Percentiles rank a stretch among this genome's conserved stretches.
Evolutionary conservation across 495 filamentous ascomycete genomes (phyloP).

Genomic region (Paragyromitra xinjiangensis): DNA sequence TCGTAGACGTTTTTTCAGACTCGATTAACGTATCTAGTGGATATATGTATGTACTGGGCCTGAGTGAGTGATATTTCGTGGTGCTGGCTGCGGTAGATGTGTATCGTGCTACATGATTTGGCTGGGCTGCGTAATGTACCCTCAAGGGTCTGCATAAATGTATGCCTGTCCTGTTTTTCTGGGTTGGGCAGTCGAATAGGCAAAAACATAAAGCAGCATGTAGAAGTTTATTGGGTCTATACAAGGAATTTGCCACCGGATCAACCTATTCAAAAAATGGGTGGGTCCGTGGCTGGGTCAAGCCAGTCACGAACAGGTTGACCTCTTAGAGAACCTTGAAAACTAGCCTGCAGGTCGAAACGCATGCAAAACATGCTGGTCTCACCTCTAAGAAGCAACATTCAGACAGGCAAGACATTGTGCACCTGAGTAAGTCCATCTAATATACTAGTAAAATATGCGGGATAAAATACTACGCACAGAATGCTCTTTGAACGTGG

Average conservation of each 20-base stretch:
- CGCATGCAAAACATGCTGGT: slow-evolving; percentile 1
- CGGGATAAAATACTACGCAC: neutral
- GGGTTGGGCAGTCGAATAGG: neutral
- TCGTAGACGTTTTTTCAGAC: no score
- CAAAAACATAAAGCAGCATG: slow-evolving; percentile 2
- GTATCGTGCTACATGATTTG: neutral
- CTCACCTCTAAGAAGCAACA: neutral
- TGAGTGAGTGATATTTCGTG: neutral
- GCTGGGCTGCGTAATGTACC: neutral
- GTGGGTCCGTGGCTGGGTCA: neutral
- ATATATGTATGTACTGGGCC: neutral
- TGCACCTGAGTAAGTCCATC: neutral
- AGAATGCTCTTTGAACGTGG: neutral
- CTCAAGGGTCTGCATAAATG: neutral
- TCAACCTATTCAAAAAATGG: neutral
- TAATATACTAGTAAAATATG: neutral
- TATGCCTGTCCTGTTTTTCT: neutral
- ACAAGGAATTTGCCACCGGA: neutral
- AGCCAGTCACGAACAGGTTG: neutral
- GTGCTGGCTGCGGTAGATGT: neutral
- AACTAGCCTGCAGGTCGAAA: neutral
- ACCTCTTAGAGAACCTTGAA: neutral
- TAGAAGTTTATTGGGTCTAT: neutral
- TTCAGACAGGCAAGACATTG: neutral
- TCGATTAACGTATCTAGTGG: neutral